Evolutionary conservation across 139 green algal species (phyloP).

Genomic region (Volvox reticuliferus): DNA sequence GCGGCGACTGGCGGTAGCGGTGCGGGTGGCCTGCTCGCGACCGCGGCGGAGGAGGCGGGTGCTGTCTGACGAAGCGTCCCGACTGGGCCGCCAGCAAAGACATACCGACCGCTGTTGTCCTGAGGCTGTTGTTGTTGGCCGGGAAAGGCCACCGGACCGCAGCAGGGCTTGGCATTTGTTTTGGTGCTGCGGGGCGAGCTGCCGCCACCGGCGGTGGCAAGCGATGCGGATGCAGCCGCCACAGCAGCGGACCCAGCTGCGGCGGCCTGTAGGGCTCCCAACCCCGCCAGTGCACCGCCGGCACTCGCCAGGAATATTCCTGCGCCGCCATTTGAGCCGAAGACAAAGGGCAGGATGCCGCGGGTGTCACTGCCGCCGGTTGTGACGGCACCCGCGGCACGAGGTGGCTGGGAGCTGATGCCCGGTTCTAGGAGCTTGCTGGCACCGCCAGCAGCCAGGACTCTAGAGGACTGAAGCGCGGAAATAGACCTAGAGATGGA

Average conservation of each 20-base stretch:
- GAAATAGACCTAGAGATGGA: background rate
- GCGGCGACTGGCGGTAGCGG: constrained; percentile 3
- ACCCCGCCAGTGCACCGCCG: background rate
- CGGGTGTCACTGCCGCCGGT: background rate
- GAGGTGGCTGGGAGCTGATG: background rate
- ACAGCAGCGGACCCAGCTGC: background rate
- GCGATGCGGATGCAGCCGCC: background rate
- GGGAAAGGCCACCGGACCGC: background rate
- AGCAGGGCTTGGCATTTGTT: background rate
- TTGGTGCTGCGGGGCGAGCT: background rate
- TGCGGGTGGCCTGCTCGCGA: background rate
- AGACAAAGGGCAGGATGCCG: constrained; percentile 12
- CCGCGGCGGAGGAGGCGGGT: background rate
- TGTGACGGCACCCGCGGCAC: background rate
- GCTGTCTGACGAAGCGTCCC: background rate
- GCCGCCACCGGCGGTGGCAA: background rate
- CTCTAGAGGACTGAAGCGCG: background rate
- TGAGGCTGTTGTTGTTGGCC: background rate
- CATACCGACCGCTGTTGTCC: background rate
- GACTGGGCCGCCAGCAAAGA: background rate
- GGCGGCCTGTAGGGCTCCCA: background rate
- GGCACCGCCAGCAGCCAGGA: background rate
- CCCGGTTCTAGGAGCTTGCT: background rate
- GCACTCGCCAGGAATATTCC: background rate
- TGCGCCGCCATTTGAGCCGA: background rate